Evolutionary conservation across 2,329 filamentous ascomycete genomes (phyloP), one percentile per base, ranked within the genome.

Genomic region (Microsporum audouinii): DNA sequence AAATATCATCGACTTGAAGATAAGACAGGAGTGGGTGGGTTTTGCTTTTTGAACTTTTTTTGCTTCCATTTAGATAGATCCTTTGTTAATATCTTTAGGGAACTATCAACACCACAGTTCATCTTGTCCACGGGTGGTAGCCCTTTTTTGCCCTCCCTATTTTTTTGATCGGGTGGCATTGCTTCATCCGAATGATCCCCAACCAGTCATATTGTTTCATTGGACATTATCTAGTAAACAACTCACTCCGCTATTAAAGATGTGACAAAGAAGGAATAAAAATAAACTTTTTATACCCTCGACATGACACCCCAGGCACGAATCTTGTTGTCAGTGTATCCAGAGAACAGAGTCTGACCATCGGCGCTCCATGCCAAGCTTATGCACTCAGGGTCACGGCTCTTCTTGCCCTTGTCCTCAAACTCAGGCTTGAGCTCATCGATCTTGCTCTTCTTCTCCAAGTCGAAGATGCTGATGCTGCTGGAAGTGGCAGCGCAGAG

Each of bases 401-500:
- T 91, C 90, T 97, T 97, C 90, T 96, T 96, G 83, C 91, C 89
- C 77, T 91, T 88, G 77, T 91, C 85, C 76, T 91, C 84, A 84
- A 94, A 95, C 79, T 99, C 94, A 71, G 92, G 92, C 88, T 95
- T 96, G 79, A 99, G 87, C 87, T 97, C 94, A 74, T 97, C 92
- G 76, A 97, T 92, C 88, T 96, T 97, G 88, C 88, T 95, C 91
- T 99, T 99, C 91, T 99, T 99, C 90, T 99, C 94, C 71, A 99
- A 87, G 77, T 99, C 94, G 83, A 99, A 99, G 85, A 99, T 97
- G 86, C 96, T 96, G 86, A 99, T 97, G 85, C 86, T 91, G 82
- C 85, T 89, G 76, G 90, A 85, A 67, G 94, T 99, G 77, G 94
- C 94, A 76, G 94, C 94, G 86, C 94, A 99, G 72, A 99, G 88